Conservation (phyloP, 768 basidiomycete genomes). For the Mycena chlorophos region DNA sequence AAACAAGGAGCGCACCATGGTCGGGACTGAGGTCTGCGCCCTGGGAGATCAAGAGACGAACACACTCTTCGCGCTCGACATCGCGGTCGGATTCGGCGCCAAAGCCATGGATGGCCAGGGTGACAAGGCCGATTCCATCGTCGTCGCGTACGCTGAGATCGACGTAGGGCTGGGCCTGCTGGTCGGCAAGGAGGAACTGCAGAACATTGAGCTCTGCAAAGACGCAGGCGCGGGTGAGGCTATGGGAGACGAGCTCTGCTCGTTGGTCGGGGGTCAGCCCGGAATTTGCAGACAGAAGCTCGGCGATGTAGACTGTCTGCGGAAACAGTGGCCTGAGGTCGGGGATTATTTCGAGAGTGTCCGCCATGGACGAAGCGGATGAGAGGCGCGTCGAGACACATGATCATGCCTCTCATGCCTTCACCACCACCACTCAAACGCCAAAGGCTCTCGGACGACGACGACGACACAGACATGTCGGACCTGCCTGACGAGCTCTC, state of each 20-base stretch:
- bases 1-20: constrained; percentile 39
- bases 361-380: no score
- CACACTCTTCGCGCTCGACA: constrained; percentile 89
- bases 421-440: constrained; percentile 58
- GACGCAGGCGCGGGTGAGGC: constrained; percentile 69
- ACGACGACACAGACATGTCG: constrained; percentile 18
- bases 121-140: constrained; percentile 81
- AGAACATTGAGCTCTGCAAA: constrained; percentile 77
- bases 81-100: constrained; percentile 80
- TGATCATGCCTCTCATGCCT: neutral
- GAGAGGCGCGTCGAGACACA: neutral
- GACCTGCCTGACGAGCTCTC: constrained; percentile 17
- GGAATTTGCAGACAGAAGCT: constrained; percentile 64
- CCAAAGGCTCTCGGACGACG: constrained; percentile 40
- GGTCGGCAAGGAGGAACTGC: constrained; percentile 69
- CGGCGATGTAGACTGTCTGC: constrained; percentile 58
- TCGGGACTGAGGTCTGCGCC: constrained; percentile 72
- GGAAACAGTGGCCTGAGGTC: constrained; percentile 82
- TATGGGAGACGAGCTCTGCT: constrained; percentile 70
- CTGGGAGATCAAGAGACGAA: constrained; percentile 74
- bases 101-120: constrained; percentile 77
- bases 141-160: constrained; percentile 78
- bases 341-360: neutral
- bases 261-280: constrained; percentile 70
- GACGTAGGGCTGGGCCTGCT: constrained; percentile 61